Evolutionary conservation across 495 filamentous ascomycete species (phyloP).

Genomic region (Penicillium samsonianum): DNA sequence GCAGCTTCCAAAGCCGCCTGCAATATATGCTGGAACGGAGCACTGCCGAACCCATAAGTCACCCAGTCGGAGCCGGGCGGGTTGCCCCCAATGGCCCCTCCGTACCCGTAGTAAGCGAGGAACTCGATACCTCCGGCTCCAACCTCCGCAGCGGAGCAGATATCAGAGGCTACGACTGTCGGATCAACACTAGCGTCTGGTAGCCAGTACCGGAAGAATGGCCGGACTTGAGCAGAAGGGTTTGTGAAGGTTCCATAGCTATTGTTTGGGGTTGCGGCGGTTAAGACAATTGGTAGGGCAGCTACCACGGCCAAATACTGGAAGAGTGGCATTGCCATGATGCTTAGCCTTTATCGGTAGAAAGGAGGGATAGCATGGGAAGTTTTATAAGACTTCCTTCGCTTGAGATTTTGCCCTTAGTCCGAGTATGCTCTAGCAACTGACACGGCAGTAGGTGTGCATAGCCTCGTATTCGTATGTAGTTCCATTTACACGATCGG

Average conservation of each 20-base stretch:
- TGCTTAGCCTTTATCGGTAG: no score
- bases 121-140: background rate
- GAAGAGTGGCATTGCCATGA: no score
- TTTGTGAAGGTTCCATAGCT: background rate
- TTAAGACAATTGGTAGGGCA: no score
- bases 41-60: background rate
- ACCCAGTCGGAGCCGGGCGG: background rate
- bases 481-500: no score
- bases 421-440: no score
- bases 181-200: slow-evolving; percentile 33
- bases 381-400: no score
- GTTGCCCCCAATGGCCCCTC: background rate
- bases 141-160: slow-evolving; percentile 11
- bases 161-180: slow-evolving; percentile 16
- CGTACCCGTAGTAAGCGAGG: background rate
- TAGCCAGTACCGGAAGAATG: slow-evolving; percentile 42
- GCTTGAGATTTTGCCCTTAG: no score
- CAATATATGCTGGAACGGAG: background rate
- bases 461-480: no score
- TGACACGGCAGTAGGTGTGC: no score
- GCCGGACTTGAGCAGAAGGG: slow-evolving; percentile 31
- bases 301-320: no score
- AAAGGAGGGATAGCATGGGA: no score
- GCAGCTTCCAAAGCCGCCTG: background rate
- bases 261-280: no score